These are phyloP conservation scores for Hyaloscypha hepaticicola DNA, from an alignment of 495 filamentous ascomycete species.

Conservation along the genomic window DNA sequence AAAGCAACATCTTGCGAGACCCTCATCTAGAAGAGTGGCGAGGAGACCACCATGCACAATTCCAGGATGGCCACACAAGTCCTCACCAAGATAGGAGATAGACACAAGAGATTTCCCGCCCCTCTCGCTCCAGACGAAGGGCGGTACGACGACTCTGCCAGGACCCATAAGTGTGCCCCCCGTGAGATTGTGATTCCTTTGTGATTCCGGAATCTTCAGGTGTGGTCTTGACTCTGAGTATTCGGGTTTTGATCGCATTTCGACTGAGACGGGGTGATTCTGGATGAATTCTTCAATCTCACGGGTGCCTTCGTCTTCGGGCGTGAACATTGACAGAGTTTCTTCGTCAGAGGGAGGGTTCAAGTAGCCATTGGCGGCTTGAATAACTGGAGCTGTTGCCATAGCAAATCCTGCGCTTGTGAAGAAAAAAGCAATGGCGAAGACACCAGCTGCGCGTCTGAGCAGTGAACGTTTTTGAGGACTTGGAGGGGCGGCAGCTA, in stretches of 20 bases:
- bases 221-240: slow-evolving; percentile 82
- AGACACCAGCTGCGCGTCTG: slow-evolving; percentile 33
- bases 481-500: not conserved
- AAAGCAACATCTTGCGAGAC: slow-evolving; percentile 87
- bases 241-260: slow-evolving; percentile 63
- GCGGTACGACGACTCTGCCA: slow-evolving; percentile 78
- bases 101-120: slow-evolving; percentile 71
- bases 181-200: slow-evolving; percentile 74
- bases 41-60: slow-evolving; percentile 90
- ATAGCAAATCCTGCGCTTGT: slow-evolving; percentile 53
- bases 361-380: slow-evolving; percentile 46
- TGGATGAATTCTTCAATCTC: slow-evolving; percentile 71
- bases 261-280: slow-evolving; percentile 66
- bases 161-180: slow-evolving; percentile 76
- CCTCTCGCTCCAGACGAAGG: slow-evolving; percentile 69
- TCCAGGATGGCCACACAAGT: slow-evolving; percentile 88
- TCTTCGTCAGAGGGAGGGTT: slow-evolving; percentile 67
- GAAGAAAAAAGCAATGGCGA: slow-evolving; percentile 45
- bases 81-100: slow-evolving; percentile 74
- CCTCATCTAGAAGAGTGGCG: slow-evolving; percentile 91
- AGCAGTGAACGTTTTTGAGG: slow-evolving; percentile 27
- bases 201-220: slow-evolving; percentile 69
- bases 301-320: slow-evolving; percentile 57
- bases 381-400: slow-evolving; percentile 47
- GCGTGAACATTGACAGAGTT: slow-evolving; percentile 63